These are phyloP conservation scores for Salicornia ramosissima DNA, from an alignment of 148 eudicot genomes.

Conservation along the genomic window DNA sequence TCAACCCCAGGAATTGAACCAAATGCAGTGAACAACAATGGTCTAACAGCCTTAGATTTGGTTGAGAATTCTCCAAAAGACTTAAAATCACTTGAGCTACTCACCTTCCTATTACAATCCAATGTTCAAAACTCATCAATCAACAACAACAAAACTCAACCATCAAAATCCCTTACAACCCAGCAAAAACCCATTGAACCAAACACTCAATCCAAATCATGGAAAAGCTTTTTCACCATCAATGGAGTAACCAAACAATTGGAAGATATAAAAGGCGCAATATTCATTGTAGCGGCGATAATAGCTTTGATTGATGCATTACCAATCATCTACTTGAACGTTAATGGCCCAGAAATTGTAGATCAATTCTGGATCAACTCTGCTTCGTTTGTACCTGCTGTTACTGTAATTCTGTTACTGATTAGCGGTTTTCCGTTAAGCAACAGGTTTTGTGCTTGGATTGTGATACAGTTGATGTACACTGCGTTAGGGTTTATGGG, in stretches of 20 bases:
- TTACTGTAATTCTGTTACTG: slow-evolving; percentile 17
- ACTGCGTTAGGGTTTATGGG: slow-evolving; percentile 25
- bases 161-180: neutral
- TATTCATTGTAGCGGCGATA: slow-evolving; percentile 20
- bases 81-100: slow-evolving; percentile 30
- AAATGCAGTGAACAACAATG: slow-evolving; percentile 28
- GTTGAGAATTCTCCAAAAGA: slow-evolving; percentile 39
- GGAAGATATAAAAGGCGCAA: slow-evolving; percentile 24
- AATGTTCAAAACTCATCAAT: slow-evolving; percentile 9
- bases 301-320: slow-evolving; percentile 18
- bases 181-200: slow-evolving; percentile 2
- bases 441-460: slow-evolving; percentile 27
- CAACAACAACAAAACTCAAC: neutral
- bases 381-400: slow-evolving; percentile 21
- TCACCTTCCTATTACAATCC: slow-evolving; percentile 24
- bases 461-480: slow-evolving; percentile 30
- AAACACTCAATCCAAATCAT: slow-evolving; percentile 12
- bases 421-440: slow-evolving; percentile 29
- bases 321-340: slow-evolving; percentile 20
- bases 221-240: slow-evolving; percentile 30
- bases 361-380: slow-evolving; percentile 7
- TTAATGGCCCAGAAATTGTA: slow-evolving; percentile 11
- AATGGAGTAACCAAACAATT: neutral
- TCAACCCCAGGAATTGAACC: slow-evolving; percentile 14
- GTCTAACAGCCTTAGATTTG: slow-evolving; percentile 31